phyloP scores from a whole-genome alignment of 2,329 filamentous ascomycete species.

The Tothia fuscella region DNA sequence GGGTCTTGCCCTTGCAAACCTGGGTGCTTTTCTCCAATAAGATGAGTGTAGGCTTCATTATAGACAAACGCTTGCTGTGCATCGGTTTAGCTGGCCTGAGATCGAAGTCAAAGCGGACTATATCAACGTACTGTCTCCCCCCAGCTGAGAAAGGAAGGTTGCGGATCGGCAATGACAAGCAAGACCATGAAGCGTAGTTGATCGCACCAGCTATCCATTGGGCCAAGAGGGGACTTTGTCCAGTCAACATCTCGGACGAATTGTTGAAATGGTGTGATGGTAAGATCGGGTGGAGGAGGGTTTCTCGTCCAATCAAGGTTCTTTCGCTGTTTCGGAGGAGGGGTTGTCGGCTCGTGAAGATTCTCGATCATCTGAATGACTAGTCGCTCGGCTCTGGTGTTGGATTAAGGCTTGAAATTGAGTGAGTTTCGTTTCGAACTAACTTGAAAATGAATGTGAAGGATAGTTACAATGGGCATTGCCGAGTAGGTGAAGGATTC shows the following conservation, averaged over 20 bases:
- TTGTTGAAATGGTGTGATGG: conserved; percentile 6
- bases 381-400: too few species aligned
- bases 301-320: conserved; percentile 10
- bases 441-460: too few species aligned
- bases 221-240: neutral
- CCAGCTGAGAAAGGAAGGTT: conserved; percentile 6
- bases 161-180: conserved; percentile 4
- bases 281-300: conserved; percentile 7
- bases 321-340: neutral
- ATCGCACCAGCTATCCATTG: conserved; percentile 6
- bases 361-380: too few species aligned
- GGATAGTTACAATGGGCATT: too few species aligned
- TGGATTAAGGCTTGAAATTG: too few species aligned
- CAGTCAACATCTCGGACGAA: conserved; percentile 9
- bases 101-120: too few species aligned
- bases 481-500: too few species aligned
- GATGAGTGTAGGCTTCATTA: conserved; percentile 8
- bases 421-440: too few species aligned
- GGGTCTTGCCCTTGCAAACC: conserved; percentile 5
- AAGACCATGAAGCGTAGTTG: conserved; percentile 8
- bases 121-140: too few species aligned
- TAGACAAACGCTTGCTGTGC: conserved; percentile 7
- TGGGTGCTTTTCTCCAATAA: conserved; percentile 10
- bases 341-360: too few species aligned
- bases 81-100: too few species aligned